These are phyloP conservation scores for Aaosphaeria arxii DNA, from an alignment of 2,329 filamentous ascomycete species.

Conservation along the genomic window DNA sequence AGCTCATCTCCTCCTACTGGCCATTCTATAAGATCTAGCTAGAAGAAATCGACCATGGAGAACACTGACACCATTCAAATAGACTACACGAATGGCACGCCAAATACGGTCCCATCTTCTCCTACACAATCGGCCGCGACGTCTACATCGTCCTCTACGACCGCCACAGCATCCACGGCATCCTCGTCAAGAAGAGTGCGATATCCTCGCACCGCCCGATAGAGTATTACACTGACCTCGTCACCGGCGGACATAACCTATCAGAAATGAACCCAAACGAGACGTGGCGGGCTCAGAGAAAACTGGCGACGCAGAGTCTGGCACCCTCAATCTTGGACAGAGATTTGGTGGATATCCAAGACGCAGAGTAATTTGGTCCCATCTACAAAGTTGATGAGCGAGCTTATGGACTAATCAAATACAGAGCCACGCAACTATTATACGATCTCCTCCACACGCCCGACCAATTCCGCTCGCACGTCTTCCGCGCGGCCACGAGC, in stretches of 20 bases:
- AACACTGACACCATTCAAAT: no score
- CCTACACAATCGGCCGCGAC: constrained; percentile 13
- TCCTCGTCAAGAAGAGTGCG: constrained; percentile 15
- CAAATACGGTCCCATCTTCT: constrained; percentile 14
- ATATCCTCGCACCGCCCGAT: constrained; percentile 6
- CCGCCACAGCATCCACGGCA: constrained; percentile 10
- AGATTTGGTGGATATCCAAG: constrained; percentile 6
- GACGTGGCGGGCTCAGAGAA: constrained; percentile 11
- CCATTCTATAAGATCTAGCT: neutral
- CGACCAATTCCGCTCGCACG: constrained; percentile 6
- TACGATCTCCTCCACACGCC: constrained; percentile 10
- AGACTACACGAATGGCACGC: constrained; percentile 17
- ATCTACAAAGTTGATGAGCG: neutral
- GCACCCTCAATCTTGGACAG: constrained; percentile 7
- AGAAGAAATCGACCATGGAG: no score
- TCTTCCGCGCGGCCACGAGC: constrained; percentile 5
- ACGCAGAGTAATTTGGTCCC: constrained; percentile 8
- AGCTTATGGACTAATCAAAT: neutral
- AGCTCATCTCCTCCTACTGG: neutral
- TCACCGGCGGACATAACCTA: constrained; percentile 6
- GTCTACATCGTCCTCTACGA: constrained; percentile 16
- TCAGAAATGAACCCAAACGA: constrained; percentile 4
- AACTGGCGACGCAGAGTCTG: constrained; percentile 10
- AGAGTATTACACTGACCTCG: neutral
- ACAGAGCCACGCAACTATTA: constrained; percentile 3